Evolutionary conservation across 31 red algal genomes (phyloP).

Genomic region (Asparagopsis taxiformis): DNA sequence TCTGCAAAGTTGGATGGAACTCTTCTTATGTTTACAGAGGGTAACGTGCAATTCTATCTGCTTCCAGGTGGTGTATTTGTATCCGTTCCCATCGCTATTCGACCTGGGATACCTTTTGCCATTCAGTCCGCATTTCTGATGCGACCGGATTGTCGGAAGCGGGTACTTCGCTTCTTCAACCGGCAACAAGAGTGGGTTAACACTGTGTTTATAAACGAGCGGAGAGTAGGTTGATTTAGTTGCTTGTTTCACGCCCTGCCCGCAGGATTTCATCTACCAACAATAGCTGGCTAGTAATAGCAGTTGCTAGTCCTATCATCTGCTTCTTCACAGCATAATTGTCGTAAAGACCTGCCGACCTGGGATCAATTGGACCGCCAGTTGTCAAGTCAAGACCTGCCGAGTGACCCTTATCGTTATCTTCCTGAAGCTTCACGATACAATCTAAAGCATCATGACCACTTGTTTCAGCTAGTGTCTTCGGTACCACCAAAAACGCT

Average conservation of each 20-base stretch:
- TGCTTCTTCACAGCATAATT: slow-evolving; percentile 90
- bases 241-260: slow-evolving; percentile 89
- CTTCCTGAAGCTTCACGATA: slow-evolving; percentile 83
- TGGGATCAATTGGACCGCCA: slow-evolving; percentile 86
- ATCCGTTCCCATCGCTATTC: slow-evolving; percentile 51
- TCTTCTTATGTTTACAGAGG: slow-evolving; percentile 59
- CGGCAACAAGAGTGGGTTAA: slow-evolving; percentile 71
- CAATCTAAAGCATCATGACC: slow-evolving; percentile 90
- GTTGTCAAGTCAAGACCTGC: slow-evolving; percentile 84
- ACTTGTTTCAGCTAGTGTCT: slow-evolving; percentile 94
- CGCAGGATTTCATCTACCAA: slow-evolving; percentile 95
- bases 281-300: slow-evolving; percentile 90
- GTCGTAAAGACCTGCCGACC: slow-evolving; percentile 81
- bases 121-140: slow-evolving; percentile 68
- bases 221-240: slow-evolving; percentile 64
- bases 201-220: slow-evolving; percentile 79
- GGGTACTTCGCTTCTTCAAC: slow-evolving; percentile 64
- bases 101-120: slow-evolving; percentile 57
- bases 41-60: slow-evolving; percentile 65
- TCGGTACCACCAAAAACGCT: slow-evolving; percentile 87
- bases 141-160: slow-evolving; percentile 70
- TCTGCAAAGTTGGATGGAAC: slow-evolving; percentile 48
- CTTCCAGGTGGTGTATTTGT: slow-evolving; percentile 71
- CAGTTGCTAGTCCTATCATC: slow-evolving; percentile 71
- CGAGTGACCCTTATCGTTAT: slow-evolving; percentile 48